Evolutionary conservation across 805 yeast genomes (phyloP).

Genomic region (Yarrowia sp.): DNA sequence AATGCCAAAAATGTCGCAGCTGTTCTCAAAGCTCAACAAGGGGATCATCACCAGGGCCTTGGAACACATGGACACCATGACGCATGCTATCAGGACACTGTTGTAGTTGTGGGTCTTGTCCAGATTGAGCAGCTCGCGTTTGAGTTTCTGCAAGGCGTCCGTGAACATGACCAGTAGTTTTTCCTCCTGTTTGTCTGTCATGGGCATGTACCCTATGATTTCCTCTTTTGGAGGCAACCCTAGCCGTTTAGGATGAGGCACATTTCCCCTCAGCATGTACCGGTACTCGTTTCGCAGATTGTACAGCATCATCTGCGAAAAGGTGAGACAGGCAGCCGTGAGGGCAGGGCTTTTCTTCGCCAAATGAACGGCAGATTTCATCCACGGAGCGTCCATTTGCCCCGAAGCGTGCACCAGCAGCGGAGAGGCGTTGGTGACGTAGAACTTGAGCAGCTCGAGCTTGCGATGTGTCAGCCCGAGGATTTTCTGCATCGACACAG

Average conservation of each 20-base stretch:
- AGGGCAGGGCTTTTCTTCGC: not conserved
- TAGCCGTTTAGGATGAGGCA: not conserved
- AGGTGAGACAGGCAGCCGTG: slow-evolving; percentile 5
- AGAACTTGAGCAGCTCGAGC: slow-evolving; percentile 26
- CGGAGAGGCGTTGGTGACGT: slow-evolving; percentile 6
- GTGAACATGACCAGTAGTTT: slow-evolving; percentile 6
- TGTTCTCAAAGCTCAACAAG: not conserved
- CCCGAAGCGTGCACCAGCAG: slow-evolving; percentile 10
- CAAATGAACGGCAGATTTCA: slow-evolving; percentile 6
- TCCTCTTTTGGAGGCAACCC: not conserved
- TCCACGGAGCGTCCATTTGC: slow-evolving; percentile 2
- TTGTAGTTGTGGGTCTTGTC: slow-evolving; percentile 3
- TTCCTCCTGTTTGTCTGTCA: not conserved
- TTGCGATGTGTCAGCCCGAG: not conserved
- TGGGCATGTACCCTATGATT: slow-evolving; percentile 2
- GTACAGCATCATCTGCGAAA: slow-evolving; percentile 11
- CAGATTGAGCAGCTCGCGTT: not conserved
- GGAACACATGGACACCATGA: slow-evolving; percentile 24
- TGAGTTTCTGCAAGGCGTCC: not conserved
- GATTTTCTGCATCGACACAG: slow-evolving; percentile 3
- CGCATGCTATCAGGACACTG: slow-evolving; percentile 16
- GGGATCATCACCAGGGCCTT: not conserved
- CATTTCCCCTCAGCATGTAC: not conserved
- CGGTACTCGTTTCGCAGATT: slow-evolving; percentile 5
- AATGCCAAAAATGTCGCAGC: not conserved